Base-by-base conservation (phyloP, 1,139 yeast species). In the Protomyces inundatus region DNA sequence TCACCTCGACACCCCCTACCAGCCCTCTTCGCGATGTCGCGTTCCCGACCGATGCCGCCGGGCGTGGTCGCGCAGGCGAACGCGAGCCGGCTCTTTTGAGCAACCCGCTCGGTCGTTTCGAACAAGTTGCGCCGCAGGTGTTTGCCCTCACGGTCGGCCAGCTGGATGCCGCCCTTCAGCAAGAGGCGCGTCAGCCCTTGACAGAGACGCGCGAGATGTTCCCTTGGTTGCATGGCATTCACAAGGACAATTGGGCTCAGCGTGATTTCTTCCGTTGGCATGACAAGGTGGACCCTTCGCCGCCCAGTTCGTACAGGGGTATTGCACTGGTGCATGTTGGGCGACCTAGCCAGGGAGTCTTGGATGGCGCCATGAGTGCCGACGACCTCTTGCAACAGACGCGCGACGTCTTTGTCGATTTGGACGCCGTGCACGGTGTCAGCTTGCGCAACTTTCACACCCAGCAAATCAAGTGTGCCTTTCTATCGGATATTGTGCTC, bases 161-260 rank as follows among this genome's bases (percentile, higher is more conserved):
- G 12, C 67, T 75, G 23, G 71, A 71, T 4, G 66, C 59, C 4
- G 79, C 71, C 70, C 73, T 66, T 9, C 72, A 72, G 64, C 64
- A 67, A 50, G 73, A 72, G 58, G 73, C 74, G 56, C 69, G 79
- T 65, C 74, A 79, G 6, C 81, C 83, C 0, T 76, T 90, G 45
- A 96, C 97, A 0, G 83, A 81, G 1, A 86, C 93, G 12, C 81
- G 78, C 35, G 73, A 72, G 6, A 83, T 90, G 80, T 91, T 90
- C 70, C 98, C 98, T 0, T 90, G 97, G 97, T 79, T 89, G 52
- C 97, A 90, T 73, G 95, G 96, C 0, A 68, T 77, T 50, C 73
- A 73, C 66, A 71, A 73, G 3, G 59, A 64, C n/a, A 77, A 77
- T 65, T 55, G 70, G 32, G 64, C 70, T 60, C 79, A 76, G 66